phyloP scores from a whole-genome alignment of 805 yeast species.

The Ogataea ganodermae region DNA sequence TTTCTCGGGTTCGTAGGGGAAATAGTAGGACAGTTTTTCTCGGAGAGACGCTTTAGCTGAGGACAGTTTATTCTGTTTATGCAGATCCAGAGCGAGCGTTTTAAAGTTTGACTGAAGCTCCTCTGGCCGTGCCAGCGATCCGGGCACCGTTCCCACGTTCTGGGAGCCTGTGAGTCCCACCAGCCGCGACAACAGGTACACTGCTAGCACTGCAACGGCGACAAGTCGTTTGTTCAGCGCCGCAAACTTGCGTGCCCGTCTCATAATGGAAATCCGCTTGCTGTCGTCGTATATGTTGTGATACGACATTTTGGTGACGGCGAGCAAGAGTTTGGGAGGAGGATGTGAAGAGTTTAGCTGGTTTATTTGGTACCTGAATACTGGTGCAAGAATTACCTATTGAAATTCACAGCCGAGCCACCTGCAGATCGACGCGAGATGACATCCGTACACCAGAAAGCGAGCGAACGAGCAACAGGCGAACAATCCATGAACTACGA shows the following conservation, averaged over 20 bases:
- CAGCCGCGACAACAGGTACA: constrained; percentile 11
- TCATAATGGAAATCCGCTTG: background rate
- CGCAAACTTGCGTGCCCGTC: constrained; percentile 5
- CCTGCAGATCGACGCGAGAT: background rate
- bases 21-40: constrained; percentile 66
- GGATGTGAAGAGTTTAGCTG: too few relatives aligned
- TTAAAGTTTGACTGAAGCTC: constrained; percentile 21
- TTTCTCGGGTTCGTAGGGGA: constrained; percentile 68
- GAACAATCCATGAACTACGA: too few relatives aligned
- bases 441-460: background rate
- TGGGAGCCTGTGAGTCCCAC: background rate
- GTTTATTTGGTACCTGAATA: too few relatives aligned
- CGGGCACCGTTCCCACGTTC: constrained; percentile 1
- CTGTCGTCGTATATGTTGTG: constrained; percentile 15
- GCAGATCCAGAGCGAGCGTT: constrained; percentile 15
- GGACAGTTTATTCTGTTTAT: constrained; percentile 20
- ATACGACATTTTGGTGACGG: background rate
- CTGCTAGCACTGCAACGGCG: constrained; percentile 9
- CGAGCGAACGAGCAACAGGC: background rate
- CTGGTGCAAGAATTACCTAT: background rate
- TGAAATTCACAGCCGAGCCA: constrained; percentile 7
- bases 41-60: constrained; percentile 34
- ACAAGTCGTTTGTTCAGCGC: constrained; percentile 10
- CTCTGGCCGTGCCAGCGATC: background rate
- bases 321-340: too few relatives aligned